Evolutionary conservation across 345 rosid species (phyloP).

Genomic region (Mangifera indica): DNA sequence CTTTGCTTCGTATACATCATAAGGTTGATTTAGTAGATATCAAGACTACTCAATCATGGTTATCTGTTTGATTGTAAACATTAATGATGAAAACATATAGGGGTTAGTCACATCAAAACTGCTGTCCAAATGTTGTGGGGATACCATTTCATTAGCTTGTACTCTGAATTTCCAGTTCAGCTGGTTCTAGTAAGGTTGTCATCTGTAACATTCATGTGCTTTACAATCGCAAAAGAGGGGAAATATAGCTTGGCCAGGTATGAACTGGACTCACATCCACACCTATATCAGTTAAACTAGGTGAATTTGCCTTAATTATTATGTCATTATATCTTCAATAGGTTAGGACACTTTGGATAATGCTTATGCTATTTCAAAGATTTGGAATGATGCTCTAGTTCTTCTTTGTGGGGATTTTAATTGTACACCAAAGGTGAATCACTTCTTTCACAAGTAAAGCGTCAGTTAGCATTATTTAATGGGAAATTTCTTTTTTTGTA

Average conservation of each 20-base stretch:
- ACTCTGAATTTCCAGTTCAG: conserved; percentile 45
- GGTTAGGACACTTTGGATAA: conserved; percentile 82
- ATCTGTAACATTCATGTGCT: conserved; percentile 91
- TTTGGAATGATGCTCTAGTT: no score
- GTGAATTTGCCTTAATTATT: conserved; percentile 5
- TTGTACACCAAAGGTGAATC: no score
- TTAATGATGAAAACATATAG: not conserved
- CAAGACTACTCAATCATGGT: not conserved
- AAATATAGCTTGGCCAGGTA: conserved; percentile 96
- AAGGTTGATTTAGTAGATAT: not conserved
- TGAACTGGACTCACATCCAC: not conserved
- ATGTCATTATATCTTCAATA: conserved; percentile 31
- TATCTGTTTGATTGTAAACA: not conserved
- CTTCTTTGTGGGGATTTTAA: no score
- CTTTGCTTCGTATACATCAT: not conserved
- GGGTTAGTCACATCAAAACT: not conserved
- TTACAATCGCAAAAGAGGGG: conserved; percentile 95
- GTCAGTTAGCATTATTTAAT: no score
- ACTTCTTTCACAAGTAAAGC: no score
- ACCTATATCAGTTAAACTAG: not conserved
- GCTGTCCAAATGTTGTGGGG: not conserved
- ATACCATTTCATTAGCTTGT: not conserved
- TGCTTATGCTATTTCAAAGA: no score
- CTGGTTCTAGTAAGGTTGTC: conserved; percentile 51
- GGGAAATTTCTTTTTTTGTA: no score